Evolutionary conservation across 2,329 filamentous ascomycete genomes (phyloP).

Genomic region (Curvularia verruculosa): DNA sequence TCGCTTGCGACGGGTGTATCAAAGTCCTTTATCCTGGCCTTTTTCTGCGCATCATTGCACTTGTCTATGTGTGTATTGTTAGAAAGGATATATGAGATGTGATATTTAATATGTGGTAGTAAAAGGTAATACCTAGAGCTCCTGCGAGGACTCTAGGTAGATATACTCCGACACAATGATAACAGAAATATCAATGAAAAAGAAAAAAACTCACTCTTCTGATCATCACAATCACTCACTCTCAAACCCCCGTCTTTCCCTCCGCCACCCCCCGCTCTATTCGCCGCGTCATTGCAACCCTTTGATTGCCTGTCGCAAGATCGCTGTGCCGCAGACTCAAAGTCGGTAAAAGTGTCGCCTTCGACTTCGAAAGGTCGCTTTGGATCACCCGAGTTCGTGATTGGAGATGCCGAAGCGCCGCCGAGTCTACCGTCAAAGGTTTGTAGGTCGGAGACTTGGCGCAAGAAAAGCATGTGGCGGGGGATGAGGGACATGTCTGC

Average conservation of each 20-base stretch:
- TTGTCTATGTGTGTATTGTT: conserved; percentile 24
- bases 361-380: conserved; percentile 50
- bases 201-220: conserved; percentile 28
- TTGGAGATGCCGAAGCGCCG: conserved; percentile 59
- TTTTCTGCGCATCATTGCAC: conserved; percentile 37
- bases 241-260: conserved; percentile 19
- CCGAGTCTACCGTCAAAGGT: conserved; percentile 56
- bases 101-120: too few species aligned
- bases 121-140: too few species aligned
- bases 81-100: background rate
- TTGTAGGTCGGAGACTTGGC: conserved; percentile 42
- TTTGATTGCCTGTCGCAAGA: conserved; percentile 70
- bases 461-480: conserved; percentile 42
- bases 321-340: conserved; percentile 62
- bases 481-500: conserved; percentile 38
- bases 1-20: conserved; percentile 29
- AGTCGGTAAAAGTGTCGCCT: conserved; percentile 58
- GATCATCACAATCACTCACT: conserved; percentile 31
- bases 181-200: too few species aligned
- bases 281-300: conserved; percentile 54
- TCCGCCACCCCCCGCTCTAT: conserved; percentile 33
- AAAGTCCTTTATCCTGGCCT: conserved; percentile 39
- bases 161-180: too few species aligned
- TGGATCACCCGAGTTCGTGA: conserved; percentile 56
- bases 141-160: too few species aligned